Evolutionary conservation across 2,329 filamentous ascomycete genomes (phyloP).

Genomic region (Clonostachys solani): DNA sequence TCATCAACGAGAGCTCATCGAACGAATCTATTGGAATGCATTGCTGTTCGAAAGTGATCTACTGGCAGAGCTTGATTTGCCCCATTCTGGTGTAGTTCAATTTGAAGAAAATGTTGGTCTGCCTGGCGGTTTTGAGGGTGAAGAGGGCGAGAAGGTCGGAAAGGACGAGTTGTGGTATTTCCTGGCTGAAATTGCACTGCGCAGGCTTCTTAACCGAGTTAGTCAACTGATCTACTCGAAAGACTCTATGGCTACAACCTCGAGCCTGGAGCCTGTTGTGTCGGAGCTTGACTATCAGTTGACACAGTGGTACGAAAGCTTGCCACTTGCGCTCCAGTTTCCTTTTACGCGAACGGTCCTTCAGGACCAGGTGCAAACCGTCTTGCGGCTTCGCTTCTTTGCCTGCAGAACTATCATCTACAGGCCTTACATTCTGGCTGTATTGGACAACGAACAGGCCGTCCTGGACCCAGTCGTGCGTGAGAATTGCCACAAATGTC

Average conservation of each 20-base stretch:
- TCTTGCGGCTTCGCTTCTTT: slow-evolving; percentile 75
- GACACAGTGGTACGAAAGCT: slow-evolving; percentile 78
- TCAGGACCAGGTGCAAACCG: slow-evolving; percentile 72
- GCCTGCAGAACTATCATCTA: slow-evolving; percentile 86
- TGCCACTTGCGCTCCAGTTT: slow-evolving; percentile 73
- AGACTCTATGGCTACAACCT: slow-evolving; percentile 65
- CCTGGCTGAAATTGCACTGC: slow-evolving; percentile 74
- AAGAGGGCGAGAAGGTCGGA: slow-evolving; percentile 58
- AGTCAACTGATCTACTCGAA: slow-evolving; percentile 78
- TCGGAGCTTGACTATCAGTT: slow-evolving; percentile 79
- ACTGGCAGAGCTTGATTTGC: slow-evolving; percentile 73
- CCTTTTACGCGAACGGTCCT: slow-evolving; percentile 65
- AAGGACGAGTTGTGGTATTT: slow-evolving; percentile 85
- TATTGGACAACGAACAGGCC: slow-evolving; percentile 72
- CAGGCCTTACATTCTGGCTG: slow-evolving; percentile 75
- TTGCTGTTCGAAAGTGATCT: slow-evolving; percentile 78
- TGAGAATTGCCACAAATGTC: slow-evolving; percentile 75
- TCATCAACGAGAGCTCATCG: slow-evolving; percentile 67
- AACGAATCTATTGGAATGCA: slow-evolving; percentile 82
- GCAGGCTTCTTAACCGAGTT: slow-evolving; percentile 72
- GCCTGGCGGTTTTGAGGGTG: slow-evolving; percentile 74
- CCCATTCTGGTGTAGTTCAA: slow-evolving; percentile 77
- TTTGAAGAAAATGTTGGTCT: slow-evolving; percentile 78
- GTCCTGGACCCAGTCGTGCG: slow-evolving; percentile 68
- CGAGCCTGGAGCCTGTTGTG: slow-evolving; percentile 72